phyloP scores from a whole-genome alignment of 352 stramenopile genomes.

The Pythium apleroticum region DNA sequence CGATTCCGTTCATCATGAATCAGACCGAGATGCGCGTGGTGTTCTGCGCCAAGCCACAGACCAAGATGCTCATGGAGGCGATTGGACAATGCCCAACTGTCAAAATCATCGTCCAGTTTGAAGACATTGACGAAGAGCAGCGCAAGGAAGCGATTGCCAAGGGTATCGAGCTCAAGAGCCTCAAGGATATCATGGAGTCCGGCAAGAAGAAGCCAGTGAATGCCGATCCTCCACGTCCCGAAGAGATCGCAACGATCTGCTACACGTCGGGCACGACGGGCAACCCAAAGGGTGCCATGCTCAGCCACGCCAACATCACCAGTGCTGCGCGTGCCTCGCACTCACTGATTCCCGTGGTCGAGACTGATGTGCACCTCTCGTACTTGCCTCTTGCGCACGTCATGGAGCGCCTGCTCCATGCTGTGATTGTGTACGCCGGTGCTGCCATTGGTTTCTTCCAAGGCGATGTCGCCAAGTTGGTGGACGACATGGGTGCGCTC shows the following conservation, averaged over 20 bases:
- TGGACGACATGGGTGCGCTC: slow-evolving; percentile 89
- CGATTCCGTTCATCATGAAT: slow-evolving; percentile 77
- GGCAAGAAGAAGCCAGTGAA: slow-evolving; percentile 46
- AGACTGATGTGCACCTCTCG: slow-evolving; percentile 87
- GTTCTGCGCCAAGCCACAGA: slow-evolving; percentile 62
- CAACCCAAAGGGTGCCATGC: slow-evolving; percentile 67
- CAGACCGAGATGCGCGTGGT: slow-evolving; percentile 72
- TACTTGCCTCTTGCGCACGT: slow-evolving; percentile 97
- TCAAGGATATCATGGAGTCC: slow-evolving; percentile 36
- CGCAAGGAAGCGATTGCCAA: slow-evolving; percentile 30
- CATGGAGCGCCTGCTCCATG: slow-evolving; percentile 91
- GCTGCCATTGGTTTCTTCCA: slow-evolving; percentile 68
- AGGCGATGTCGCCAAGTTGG: slow-evolving; percentile 77
- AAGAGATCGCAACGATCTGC: slow-evolving; percentile 93
- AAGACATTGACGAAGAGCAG: slow-evolving; percentile 44
- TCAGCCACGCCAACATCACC: slow-evolving; percentile 58
- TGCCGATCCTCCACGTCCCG: slow-evolving; percentile 42
- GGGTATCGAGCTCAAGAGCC: slow-evolving; percentile 43
- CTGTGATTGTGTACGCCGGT: slow-evolving; percentile 83
- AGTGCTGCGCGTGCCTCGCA: slow-evolving; percentile 23
- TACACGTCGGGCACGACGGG: slow-evolving; percentile 80
- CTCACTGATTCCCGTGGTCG: background rate
- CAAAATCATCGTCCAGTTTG: slow-evolving; percentile 54
- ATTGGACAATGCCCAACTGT: slow-evolving; percentile 50
- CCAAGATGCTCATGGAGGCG: slow-evolving; percentile 48